Percentiles rank a stretch among this genome's conserved stretches.
Conservation (phyloP, 495 filamentous ascomycete species). For the Penicillium samsonianum region DNA sequence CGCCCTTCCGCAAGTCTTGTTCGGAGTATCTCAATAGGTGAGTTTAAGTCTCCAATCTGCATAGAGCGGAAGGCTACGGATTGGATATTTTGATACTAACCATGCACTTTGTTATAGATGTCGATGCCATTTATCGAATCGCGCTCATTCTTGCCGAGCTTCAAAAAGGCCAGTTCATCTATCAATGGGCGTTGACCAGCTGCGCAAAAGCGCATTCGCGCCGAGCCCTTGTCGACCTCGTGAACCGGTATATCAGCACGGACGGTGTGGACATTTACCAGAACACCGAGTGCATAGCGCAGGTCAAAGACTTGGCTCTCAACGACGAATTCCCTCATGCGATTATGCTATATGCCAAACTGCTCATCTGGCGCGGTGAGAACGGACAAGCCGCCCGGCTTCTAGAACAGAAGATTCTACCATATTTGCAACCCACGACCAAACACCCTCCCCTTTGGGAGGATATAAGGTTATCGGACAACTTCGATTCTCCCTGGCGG, state of each 20-base stretch:
- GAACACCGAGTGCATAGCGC: slow-evolving; percentile 16
- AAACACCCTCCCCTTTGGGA: background rate
- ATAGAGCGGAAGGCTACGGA: background rate
- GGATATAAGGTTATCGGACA: slow-evolving; percentile 16
- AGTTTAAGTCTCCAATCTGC: slow-evolving; percentile 21
- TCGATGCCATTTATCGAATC: slow-evolving; percentile 33
- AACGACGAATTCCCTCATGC: slow-evolving; percentile 31
- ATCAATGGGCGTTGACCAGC: slow-evolving; percentile 27
- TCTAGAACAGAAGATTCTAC: slow-evolving; percentile 28
- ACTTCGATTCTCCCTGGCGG: slow-evolving; percentile 29
- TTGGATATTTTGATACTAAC: background rate
- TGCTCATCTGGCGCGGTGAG: slow-evolving; percentile 26
- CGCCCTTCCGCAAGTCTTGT: slow-evolving; percentile 18
- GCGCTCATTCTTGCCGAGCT: slow-evolving; percentile 12
- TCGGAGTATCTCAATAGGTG: slow-evolving; percentile 30
- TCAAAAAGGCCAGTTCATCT: background rate
- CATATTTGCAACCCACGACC: slow-evolving; percentile 19
- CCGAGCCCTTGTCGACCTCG: background rate
- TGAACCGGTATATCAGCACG: slow-evolving; percentile 6
- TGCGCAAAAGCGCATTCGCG: slow-evolving; percentile 32
- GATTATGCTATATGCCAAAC: slow-evolving; percentile 34
- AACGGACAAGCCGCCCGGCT: slow-evolving; percentile 26
- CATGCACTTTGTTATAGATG: slow-evolving; percentile 20
- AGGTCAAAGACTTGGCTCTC: slow-evolving; percentile 26
- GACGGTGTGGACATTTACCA: slow-evolving; percentile 15